Evolutionary conservation across 192 early-diverging fungal species (phyloP), one percentile per base, ranked within the genome.

Genomic region (Spizellomyces punctatus): DNA sequence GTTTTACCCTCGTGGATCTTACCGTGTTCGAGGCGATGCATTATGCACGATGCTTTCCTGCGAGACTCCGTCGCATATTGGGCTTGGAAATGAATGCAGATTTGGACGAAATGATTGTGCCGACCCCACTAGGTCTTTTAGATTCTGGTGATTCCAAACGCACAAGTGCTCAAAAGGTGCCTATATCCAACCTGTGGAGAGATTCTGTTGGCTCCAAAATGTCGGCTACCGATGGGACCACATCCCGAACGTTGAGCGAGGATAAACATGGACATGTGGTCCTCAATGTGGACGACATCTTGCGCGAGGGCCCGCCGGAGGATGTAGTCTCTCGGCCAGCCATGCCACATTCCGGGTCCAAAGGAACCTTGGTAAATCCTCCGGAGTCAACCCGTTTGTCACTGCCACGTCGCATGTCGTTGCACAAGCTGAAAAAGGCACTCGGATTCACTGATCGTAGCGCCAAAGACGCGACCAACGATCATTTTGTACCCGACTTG

Each of bases 1-100:
- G 68, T 10, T 70, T 70, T 21, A 61, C 56, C 17, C 46, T 64
- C 16, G 47, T 70, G 12, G 68, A 70, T 63, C 46, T 70, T 56
- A 41, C 27, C 5, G 46, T 70, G 17, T 70, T 60, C 42, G 68
- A 70, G 19, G 68, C 68, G 42, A 62, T 70, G 68, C 27, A 43
- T n/a, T 70, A 70, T 45, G 16, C 58, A 14, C 57, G 68, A 19
- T 60, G 27, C 43, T 70, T 63, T 48, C 41, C 41, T 12, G 68
- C 16, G 36, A 10, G 44, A 5, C 43, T 62, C 16, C 5, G 22
- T 6, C 43, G 16, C 2, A 58, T 47, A 12, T 36, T 70, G 41
- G 58, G 22, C 0, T 12, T 22, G 58, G 68, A 70, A 0, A 7
- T 62, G 22, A 7, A 21, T 12, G 46, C 10, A 17, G 68, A 67